Evolutionary conservation across 495 filamentous ascomycete species (phyloP).

Genomic region (Thermochaetoides thermophila): DNA sequence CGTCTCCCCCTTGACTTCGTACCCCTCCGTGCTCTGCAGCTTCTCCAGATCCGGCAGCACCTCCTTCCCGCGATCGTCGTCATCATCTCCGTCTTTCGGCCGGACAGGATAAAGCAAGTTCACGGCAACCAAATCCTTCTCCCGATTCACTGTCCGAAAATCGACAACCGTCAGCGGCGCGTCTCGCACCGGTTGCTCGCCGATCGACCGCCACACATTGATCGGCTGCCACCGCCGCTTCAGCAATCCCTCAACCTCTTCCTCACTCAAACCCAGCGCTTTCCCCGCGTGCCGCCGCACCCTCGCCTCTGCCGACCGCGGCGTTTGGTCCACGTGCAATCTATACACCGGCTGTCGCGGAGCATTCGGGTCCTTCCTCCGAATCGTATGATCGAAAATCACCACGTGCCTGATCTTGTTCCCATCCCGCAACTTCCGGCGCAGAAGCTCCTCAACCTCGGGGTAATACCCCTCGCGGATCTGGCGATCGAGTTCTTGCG

Average conservation of each 20-base stretch:
- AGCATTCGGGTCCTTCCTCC: conserved; percentile 36
- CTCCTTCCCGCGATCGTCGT: conserved; percentile 28
- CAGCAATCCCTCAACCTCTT: conserved; percentile 42
- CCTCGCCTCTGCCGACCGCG: conserved; percentile 43
- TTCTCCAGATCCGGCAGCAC: conserved; percentile 12
- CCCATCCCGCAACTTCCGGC: conserved; percentile 38
- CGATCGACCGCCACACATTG: conserved; percentile 78
- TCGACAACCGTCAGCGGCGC: conserved; percentile 62
- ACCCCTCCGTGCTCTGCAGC: conserved; percentile 20
- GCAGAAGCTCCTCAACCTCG: conserved; percentile 57
- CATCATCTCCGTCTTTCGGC: conserved; percentile 44
- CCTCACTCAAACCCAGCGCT: too few species aligned
- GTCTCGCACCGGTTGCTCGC: conserved; percentile 49
- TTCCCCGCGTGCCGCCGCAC: conserved; percentile 46
- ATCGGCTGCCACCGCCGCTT: conserved; percentile 57
- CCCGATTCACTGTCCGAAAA: conserved; percentile 37
- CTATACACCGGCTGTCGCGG: conserved; percentile 49
- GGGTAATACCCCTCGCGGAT: conserved; percentile 61
- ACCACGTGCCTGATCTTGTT: conserved; percentile 38
- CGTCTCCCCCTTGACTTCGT: conserved; percentile 46
- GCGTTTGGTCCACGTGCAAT: conserved; percentile 76
- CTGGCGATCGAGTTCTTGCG: conserved; percentile 40
- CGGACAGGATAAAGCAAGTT: conserved; percentile 61
- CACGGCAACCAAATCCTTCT: conserved; percentile 54
- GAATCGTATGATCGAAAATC: conserved; percentile 84